phyloP scores from a whole-genome alignment of 2,329 filamentous ascomycete species.

The Verticillium tricorpus region DNA sequence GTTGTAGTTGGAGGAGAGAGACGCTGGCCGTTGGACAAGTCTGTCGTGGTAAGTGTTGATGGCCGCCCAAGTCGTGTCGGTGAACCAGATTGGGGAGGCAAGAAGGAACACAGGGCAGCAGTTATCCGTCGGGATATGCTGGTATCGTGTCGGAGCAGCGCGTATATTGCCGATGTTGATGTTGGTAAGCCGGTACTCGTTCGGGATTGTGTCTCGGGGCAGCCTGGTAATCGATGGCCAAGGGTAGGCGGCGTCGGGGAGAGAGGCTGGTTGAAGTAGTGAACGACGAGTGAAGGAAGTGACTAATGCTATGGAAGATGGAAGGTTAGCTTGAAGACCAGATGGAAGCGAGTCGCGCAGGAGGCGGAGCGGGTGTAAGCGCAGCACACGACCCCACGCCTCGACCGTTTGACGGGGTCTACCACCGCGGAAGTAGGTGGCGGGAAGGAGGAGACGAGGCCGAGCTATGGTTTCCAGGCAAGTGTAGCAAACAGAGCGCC shows the following conservation, averaged over 20 bases:
- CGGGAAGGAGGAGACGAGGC: not conserved
- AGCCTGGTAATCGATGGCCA: not conserved
- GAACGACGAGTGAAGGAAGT: constrained; percentile 1
- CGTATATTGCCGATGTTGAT: not conserved
- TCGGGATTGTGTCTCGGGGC: not conserved
- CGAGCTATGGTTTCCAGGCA: not conserved
- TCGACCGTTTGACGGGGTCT: constrained; percentile 8
- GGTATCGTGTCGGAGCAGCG: not conserved
- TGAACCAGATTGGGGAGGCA: not conserved
- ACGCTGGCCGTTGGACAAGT: not conserved
- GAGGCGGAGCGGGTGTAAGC: not conserved
- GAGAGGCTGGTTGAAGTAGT: not conserved
- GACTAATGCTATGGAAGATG: constrained; percentile 10
- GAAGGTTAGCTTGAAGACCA: not conserved
- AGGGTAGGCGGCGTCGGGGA: not conserved
- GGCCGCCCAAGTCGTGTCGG: not conserved
- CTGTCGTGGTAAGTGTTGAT: not conserved
- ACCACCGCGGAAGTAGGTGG: constrained; percentile 4
- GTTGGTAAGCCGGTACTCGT: not conserved
- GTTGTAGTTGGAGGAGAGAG: not conserved
- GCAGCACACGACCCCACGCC: not conserved
- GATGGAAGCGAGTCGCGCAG: not conserved
- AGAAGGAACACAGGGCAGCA: not conserved
- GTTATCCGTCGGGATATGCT: not conserved
- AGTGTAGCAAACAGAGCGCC: not conserved